Conservation (phyloP, 768 basidiomycete genomes). For the Tylopilus felleus region DNA sequence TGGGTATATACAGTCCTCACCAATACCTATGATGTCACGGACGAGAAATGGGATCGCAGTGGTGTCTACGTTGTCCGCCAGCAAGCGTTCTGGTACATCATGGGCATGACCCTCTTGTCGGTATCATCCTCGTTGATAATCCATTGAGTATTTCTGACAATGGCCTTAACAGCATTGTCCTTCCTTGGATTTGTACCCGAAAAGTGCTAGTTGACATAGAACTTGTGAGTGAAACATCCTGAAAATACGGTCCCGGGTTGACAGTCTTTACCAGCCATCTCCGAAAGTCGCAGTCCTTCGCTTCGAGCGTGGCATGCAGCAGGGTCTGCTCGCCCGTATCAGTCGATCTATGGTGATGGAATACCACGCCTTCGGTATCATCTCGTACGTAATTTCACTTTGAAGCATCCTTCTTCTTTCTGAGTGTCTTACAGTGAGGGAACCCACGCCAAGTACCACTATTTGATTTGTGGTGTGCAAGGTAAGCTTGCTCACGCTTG, state of each 20-base stretch:
- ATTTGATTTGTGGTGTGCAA: conserved; percentile 79
- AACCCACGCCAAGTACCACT: conserved; percentile 69
- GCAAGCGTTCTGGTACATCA: conserved; percentile 76
- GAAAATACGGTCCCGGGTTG: not conserved
- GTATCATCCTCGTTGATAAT: conserved; percentile 22
- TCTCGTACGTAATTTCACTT: conserved; percentile 49
- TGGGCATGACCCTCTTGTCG: conserved; percentile 72
- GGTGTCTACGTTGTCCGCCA: conserved; percentile 55
- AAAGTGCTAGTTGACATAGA: conserved; percentile 74
- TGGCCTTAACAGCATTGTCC: conserved; percentile 46
- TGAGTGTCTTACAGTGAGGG: conserved; percentile 51
- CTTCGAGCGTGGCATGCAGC: conserved; percentile 82
- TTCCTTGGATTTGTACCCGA: conserved; percentile 75
- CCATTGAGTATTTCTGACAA: not conserved
- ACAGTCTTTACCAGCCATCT: conserved; percentile 52
- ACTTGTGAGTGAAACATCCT: conserved; percentile 45
- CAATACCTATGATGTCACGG: conserved; percentile 56
- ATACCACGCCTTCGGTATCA: conserved; percentile 79
- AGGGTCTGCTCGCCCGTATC: conserved; percentile 71
- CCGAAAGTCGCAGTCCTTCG: conserved; percentile 76
- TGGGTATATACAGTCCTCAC: conserved; percentile 69
- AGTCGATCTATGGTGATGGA: conserved; percentile 73
- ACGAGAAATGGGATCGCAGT: conserved; percentile 54
- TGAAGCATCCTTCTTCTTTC: conserved; percentile 2
- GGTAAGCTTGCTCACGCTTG: conserved; percentile 28